phyloP scores from a whole-genome alignment of 805 yeast species.

The Yarrowia sp. region DNA sequence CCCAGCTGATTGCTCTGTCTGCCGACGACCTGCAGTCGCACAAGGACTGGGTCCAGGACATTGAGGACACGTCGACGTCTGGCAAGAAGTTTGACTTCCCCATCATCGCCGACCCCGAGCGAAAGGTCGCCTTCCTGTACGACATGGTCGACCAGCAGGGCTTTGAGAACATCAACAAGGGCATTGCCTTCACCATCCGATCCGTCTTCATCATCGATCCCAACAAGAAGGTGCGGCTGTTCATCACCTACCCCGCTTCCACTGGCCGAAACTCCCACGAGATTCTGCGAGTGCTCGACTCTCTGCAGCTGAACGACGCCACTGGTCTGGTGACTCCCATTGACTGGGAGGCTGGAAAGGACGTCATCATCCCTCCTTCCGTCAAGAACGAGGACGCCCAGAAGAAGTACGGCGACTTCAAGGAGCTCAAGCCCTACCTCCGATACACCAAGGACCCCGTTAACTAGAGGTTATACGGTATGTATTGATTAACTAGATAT shows the following conservation, averaged over 20 bases:
- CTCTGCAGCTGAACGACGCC: conserved; percentile 77
- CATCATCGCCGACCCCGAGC: conserved; percentile 84
- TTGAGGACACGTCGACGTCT: conserved; percentile 75
- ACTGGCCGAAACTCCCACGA: conserved; percentile 94
- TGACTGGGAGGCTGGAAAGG: conserved; percentile 89
- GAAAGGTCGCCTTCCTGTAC: conserved; percentile 82
- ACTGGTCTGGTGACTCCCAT: conserved; percentile 88
- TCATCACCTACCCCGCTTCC: conserved; percentile 89
- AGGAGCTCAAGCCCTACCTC: conserved; percentile 87
- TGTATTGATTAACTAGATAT: not conserved
- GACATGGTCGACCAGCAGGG: conserved; percentile 91
- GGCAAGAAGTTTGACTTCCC: conserved; percentile 84
- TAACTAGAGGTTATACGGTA: not conserved
- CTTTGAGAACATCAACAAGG: conserved; percentile 73
- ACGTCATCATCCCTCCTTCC: conserved; percentile 89
- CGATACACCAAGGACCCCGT: conserved; percentile 61
- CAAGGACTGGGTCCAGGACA: conserved; percentile 87
- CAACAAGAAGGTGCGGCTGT: conserved; percentile 82
- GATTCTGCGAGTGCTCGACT: conserved; percentile 87
- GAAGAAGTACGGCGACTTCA: conserved; percentile 84
- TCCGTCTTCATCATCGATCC: conserved; percentile 93
- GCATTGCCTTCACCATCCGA: conserved; percentile 85
- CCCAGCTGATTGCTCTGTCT: conserved; percentile 87
- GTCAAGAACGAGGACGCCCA: conserved; percentile 80
- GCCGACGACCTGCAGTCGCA: conserved; percentile 84